Evolutionary conservation across 495 filamentous ascomycete genomes (phyloP).

Genomic region (Penicillium robsamsonii): DNA sequence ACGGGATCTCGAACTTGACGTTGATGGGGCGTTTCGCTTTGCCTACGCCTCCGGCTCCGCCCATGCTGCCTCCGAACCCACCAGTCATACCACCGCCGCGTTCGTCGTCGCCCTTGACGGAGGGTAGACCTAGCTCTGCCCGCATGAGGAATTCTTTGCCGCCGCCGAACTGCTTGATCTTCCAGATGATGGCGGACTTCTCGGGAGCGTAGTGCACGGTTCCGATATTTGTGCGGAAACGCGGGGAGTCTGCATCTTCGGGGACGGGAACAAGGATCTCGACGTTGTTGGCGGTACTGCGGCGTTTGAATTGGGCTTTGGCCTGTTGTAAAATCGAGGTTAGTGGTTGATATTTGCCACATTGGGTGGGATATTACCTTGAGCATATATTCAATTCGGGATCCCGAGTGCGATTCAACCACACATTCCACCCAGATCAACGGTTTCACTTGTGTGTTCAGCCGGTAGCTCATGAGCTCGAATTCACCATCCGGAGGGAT

Average conservation of each 20-base stretch:
- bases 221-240: conserved; percentile 97
- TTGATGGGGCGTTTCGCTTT: conserved; percentile 95
- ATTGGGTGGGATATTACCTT: conserved; percentile 55
- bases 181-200: conserved; percentile 97
- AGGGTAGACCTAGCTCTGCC: conserved; percentile 92
- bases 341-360: neutral
- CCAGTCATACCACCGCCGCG: conserved; percentile 94
- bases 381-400: conserved; percentile 96
- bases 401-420: conserved; percentile 91
- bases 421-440: conserved; percentile 99
- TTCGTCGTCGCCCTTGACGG: conserved; percentile 95
- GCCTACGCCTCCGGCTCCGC: conserved; percentile 57
- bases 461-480: conserved; percentile 97
- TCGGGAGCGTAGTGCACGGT: conserved; percentile 98
- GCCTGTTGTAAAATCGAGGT: conserved; percentile 50
- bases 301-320: conserved; percentile 95
- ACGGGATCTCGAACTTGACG: conserved; percentile 99
- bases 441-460: conserved; percentile 98
- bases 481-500: conserved; percentile 99
- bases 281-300: conserved; percentile 97
- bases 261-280: conserved; percentile 97
- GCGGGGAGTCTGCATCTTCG: conserved; percentile 92
- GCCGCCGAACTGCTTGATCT: conserved; percentile 99
- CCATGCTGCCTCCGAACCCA: conserved; percentile 95
- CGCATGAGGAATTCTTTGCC: conserved; percentile 99